Evolutionary conservation across 345 rosid genomes (phyloP), one percentile per base, ranked within the genome.

Genomic region (Anastatica hierochuntica): DNA sequence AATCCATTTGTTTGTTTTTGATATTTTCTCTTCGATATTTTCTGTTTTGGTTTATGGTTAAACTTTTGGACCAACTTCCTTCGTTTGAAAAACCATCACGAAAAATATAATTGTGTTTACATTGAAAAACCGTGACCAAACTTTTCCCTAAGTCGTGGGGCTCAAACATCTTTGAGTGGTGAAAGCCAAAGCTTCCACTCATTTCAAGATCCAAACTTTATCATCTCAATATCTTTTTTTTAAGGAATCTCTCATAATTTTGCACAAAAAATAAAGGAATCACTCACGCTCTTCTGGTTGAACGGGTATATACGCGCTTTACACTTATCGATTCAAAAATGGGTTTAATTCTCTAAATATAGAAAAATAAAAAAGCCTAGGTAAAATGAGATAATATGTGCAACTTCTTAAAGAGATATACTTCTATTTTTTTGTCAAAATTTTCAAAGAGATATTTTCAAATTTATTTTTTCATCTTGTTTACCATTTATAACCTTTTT

Each of bases 91-190:
- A 6, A 26, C 49, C 41, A 12, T 13, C 2, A 14, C 11, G 30
- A 34, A 30, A 38, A 31, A 41, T 4, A 15, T 13, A 24, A 47
- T 5, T 16, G 19, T 36, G 47, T n/a, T 26, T 59, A 29, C 48
- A 27, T 13, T 27, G 38, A 38, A 38, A 37, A 37, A 10, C 12
- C 9, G 14, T 52, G 38, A 16, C 45, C 30, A 43, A 13, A 14
- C 12, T 24, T 62, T 43, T 52, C 38, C 38, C 23, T 0, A 10
- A 36, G 15, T 36, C 59, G 59, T 50, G 50, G 66, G 57, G 58
- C 11, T 21, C 12, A 5, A 23, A 43, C 13, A n/a, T 3, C 27
- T 42, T 8, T 43, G 66, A 51, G 59, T 62, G 67, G n/a, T n/a
- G 67, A n/a, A 4, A 10, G 40, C 33, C 33, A 30, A 27, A 44